Conservation (phyloP, 345 rosid species). For the Hypericum perforatum region DNA sequence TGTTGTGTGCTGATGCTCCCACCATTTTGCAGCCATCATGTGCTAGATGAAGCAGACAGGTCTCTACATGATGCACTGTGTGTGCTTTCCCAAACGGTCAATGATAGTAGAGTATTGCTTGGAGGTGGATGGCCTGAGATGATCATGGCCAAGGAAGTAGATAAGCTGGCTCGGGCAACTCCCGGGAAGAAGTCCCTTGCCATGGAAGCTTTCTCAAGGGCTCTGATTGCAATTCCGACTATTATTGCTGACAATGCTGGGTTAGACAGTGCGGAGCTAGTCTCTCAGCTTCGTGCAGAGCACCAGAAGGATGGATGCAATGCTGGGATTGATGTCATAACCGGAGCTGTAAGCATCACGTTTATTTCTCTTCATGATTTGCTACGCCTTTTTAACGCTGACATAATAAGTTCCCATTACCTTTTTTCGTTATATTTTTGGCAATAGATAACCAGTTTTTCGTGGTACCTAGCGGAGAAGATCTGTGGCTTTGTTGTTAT, state of each 20-base stretch:
- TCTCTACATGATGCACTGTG: slow-evolving; percentile 95
- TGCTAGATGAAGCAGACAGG: slow-evolving; percentile 97
- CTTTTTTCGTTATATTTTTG: no score
- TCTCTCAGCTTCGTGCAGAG: slow-evolving; percentile 96
- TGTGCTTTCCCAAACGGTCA: slow-evolving; percentile 90
- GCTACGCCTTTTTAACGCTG: not conserved
- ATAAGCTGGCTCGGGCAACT: slow-evolving; percentile 84
- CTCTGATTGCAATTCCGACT: slow-evolving; percentile 77
- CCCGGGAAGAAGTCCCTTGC: slow-evolving; percentile 98
- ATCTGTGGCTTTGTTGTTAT: not conserved
- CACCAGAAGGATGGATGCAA: slow-evolving; percentile 72
- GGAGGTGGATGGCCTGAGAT: slow-evolving; percentile 99
- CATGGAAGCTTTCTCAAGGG: slow-evolving; percentile 84
- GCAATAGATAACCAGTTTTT: no score
- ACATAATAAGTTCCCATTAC: not conserved
- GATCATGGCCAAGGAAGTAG: slow-evolving; percentile 97
- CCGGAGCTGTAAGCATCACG: slow-evolving; percentile 70
- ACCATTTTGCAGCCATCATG: slow-evolving; percentile 59
- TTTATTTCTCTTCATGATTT: not conserved
- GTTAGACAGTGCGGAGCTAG: slow-evolving; percentile 90
- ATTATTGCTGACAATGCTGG: slow-evolving; percentile 96
- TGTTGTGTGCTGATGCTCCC: no score
- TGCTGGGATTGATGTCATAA: slow-evolving; percentile 80
- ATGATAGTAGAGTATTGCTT: slow-evolving; percentile 77
- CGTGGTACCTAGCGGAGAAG: not conserved